Evolutionary conservation across 106 monocot genomes (phyloP).

Genomic region (Phalaenopsis equestris): DNA sequence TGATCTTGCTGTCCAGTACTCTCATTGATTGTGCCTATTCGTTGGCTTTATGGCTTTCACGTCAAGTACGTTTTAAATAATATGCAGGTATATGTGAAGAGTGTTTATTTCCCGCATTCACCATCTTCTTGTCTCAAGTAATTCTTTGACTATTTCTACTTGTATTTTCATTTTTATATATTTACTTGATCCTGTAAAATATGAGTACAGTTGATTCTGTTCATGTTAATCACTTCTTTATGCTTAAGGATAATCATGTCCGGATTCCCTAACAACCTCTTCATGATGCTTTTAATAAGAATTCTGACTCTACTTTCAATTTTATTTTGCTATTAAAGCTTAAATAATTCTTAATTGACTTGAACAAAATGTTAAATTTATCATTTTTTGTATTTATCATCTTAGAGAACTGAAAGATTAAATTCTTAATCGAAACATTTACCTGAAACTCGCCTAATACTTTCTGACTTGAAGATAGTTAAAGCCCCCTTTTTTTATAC

Average conservation of each 20-base stretch:
- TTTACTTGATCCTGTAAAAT: background rate
- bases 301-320: background rate
- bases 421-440: background rate
- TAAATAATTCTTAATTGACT: background rate
- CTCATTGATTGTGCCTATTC: background rate
- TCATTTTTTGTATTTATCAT: background rate
- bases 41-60: background rate
- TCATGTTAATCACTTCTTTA: background rate
- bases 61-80: background rate
- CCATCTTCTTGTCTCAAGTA: conserved; percentile 7
- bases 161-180: background rate
- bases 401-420: background rate
- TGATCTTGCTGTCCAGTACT: background rate
- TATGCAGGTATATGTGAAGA: conserved; percentile 7
- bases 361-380: background rate
- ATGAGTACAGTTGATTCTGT: background rate
- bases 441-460: no score
- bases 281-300: background rate
- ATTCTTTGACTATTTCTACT: conserved; percentile 1
- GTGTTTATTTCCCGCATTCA: conserved; percentile 1
- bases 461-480: no score
- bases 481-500: no score
- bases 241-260: background rate
- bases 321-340: background rate
- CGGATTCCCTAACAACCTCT: background rate